phyloP scores from a whole-genome alignment of 495 filamentous ascomycete species.

The Annulohypoxylon moriforme region DNA sequence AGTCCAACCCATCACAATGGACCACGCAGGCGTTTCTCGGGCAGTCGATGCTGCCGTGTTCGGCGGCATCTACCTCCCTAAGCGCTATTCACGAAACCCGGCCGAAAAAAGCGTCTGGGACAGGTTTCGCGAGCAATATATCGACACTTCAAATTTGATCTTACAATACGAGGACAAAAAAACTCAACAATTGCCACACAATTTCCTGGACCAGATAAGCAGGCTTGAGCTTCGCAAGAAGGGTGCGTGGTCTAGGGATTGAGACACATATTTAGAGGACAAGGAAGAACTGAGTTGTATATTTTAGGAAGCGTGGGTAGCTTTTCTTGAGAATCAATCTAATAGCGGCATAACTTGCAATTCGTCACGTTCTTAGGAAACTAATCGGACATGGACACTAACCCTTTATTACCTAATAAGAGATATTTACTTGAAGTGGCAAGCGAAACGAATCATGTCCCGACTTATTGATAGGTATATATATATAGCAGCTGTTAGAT shows the following conservation, averaged over 20 bases:
- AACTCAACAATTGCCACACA: not conserved
- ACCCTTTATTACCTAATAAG: too few species aligned
- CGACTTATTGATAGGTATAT: not conserved
- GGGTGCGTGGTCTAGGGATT: not conserved
- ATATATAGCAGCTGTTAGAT: constrained; percentile 8
- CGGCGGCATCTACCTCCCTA: constrained; percentile 44
- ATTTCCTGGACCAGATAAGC: not conserved
- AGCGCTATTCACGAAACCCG: constrained; percentile 18
- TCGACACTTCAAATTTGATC: not conserved
- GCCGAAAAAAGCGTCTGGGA: constrained; percentile 4
- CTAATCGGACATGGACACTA: not conserved
- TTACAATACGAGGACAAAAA: not conserved
- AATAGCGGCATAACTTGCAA: not conserved
- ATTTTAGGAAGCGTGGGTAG: not conserved
- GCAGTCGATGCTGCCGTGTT: constrained; percentile 36
- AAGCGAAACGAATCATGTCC: not conserved
- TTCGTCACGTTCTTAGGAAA: not conserved
- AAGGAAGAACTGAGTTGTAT: not conserved
- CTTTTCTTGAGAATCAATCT: not conserved
- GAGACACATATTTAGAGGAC: not conserved
- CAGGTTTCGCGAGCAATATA: constrained; percentile 15
- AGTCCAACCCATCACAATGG: constrained; percentile 39
- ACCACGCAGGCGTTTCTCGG: constrained; percentile 39
- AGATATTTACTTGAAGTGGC: not conserved
- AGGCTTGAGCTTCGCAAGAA: not conserved